Evolutionary conservation across 1,284 basidiomycete species (phyloP).

Genomic region (Ustilago crameri): DNA sequence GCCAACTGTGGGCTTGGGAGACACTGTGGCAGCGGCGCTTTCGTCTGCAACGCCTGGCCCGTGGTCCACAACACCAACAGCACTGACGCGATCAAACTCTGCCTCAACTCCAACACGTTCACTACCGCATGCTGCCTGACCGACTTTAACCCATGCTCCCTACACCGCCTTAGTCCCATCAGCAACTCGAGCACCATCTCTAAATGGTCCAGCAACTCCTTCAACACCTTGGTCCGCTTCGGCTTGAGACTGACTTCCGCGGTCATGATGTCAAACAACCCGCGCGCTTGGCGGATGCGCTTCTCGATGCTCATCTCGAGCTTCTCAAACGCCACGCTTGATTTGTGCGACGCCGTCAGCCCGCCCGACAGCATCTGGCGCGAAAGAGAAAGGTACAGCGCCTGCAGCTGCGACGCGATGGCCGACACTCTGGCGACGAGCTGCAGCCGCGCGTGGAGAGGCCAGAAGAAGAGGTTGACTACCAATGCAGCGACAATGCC

Average conservation of each 20-base stretch:
- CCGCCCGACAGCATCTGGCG: constrained; percentile 59
- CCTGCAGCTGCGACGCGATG: constrained; percentile 49
- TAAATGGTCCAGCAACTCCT: constrained; percentile 68
- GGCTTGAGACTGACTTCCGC: constrained; percentile 70
- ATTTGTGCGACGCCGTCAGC: constrained; percentile 30
- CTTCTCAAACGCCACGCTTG: constrained; percentile 40
- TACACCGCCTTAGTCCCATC: constrained; percentile 68
- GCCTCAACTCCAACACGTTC: constrained; percentile 70
- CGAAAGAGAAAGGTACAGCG: constrained; percentile 57
- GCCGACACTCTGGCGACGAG: constrained; percentile 47
- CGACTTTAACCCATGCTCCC: constrained; percentile 67
- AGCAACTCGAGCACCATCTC: constrained; percentile 69
- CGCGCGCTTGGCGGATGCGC: constrained; percentile 67
- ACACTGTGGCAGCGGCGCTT: constrained; percentile 70
- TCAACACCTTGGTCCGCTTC: constrained; percentile 69
- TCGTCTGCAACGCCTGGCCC: constrained; percentile 70
- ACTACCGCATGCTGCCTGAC: constrained; percentile 69
- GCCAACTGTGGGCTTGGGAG: constrained; percentile 70
- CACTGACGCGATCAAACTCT: constrained; percentile 70
- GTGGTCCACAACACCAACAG: constrained; percentile 70
- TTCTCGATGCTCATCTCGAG: constrained; percentile 63
- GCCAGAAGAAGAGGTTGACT: constrained; percentile 61
- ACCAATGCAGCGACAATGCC: constrained; percentile 62
- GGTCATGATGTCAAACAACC: constrained; percentile 63
- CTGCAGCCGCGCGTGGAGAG: constrained; percentile 60